These are phyloP conservation scores for Podospora pseudocomata DNA, from an alignment of 495 filamentous ascomycete genomes.

Conservation along the genomic window DNA sequence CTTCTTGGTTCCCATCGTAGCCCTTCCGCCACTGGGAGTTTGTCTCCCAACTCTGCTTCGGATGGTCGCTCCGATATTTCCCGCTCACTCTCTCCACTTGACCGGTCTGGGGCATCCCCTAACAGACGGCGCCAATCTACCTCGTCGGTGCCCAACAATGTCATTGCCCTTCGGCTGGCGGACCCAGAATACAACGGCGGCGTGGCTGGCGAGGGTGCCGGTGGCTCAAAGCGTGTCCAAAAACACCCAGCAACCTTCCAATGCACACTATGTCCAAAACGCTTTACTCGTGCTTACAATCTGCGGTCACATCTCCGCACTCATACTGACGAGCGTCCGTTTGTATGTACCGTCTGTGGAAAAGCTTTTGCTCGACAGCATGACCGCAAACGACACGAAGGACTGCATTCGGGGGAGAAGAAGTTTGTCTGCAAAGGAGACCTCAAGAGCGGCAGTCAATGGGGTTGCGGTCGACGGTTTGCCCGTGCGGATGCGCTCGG, in stretches of 20 bases:
- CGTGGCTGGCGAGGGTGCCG: slow-evolving; percentile 44
- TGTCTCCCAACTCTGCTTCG: slow-evolving; percentile 45
- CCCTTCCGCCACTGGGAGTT: slow-evolving; percentile 35
- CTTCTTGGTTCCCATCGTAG: slow-evolving; percentile 36
- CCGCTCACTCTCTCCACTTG: slow-evolving; percentile 67
- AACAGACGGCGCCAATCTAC: slow-evolving; percentile 76
- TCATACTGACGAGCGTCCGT: slow-evolving; percentile 88
- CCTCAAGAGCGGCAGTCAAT: slow-evolving; percentile 72
- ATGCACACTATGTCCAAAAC: slow-evolving; percentile 79
- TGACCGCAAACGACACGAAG: slow-evolving; percentile 87
- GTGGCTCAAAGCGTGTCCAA: slow-evolving; percentile 69
- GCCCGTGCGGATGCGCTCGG: slow-evolving; percentile 93
- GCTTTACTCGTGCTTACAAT: slow-evolving; percentile 86
- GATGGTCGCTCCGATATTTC: slow-evolving; percentile 49
- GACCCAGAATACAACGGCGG: slow-evolving; percentile 74
- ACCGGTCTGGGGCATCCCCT: slow-evolving; percentile 54
- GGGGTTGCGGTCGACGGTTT: slow-evolving; percentile 92
- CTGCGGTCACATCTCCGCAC: slow-evolving; percentile 87
- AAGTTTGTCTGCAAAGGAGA: slow-evolving; percentile 95
- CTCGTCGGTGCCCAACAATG: slow-evolving; percentile 80
- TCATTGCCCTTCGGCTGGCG: slow-evolving; percentile 88
- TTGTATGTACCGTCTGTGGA: slow-evolving; percentile 92
- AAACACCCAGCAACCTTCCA: slow-evolving; percentile 95
- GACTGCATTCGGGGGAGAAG: slow-evolving; percentile 87
- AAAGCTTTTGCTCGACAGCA: slow-evolving; percentile 96